A percentile compares a stretch with the other conserved stretches of the same genome.
phyloP scores from a whole-genome alignment of 176 grass and related monocot species.

The Oryza australiensis region DNA sequence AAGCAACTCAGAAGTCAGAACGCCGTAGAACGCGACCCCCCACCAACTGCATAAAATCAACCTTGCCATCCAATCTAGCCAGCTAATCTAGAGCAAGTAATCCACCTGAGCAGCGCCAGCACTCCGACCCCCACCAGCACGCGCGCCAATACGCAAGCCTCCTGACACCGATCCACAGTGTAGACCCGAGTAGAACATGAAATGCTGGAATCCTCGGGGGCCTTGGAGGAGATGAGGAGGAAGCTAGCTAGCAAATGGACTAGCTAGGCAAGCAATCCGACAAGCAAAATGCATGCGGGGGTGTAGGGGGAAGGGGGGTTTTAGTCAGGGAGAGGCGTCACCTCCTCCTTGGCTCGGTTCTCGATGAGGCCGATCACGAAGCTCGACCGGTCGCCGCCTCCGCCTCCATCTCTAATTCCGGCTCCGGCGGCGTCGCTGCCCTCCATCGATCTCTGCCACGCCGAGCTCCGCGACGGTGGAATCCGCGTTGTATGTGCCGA shows the following conservation, averaged over 20 bases:
- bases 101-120: background rate
- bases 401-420: slow-evolving; percentile 12
- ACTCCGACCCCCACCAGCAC: no score
- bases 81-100: background rate
- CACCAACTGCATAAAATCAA: slow-evolving; percentile 7
- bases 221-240: background rate
- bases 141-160: background rate
- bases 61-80: background rate
- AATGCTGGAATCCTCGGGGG: background rate
- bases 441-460: slow-evolving; percentile 38
- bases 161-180: background rate
- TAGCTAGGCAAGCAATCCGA: background rate
- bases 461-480: background rate
- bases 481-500: background rate
- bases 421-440: slow-evolving; percentile 16
- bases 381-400: slow-evolving; percentile 63
- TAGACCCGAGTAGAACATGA: background rate
- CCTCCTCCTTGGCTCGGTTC: slow-evolving; percentile 95
- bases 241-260: background rate
- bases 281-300: background rate
- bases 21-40: background rate
- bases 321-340: slow-evolving; percentile 16
- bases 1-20: background rate
- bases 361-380: slow-evolving; percentile 82
- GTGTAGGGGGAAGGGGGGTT: background rate